phyloP scores from a whole-genome alignment of 2,329 filamentous ascomycete species.

The Xylaria sp. region DNA sequence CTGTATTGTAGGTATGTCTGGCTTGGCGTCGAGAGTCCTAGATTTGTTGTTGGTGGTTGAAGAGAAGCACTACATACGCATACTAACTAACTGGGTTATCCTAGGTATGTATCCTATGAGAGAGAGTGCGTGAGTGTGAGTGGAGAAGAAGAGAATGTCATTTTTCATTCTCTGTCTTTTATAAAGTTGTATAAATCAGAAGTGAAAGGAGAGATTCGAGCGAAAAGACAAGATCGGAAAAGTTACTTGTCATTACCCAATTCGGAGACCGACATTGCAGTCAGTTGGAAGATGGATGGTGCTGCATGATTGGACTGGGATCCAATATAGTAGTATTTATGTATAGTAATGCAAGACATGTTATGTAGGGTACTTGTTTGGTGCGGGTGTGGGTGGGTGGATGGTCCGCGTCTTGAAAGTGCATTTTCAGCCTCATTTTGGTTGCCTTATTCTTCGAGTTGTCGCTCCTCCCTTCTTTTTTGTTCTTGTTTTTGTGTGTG shows the following conservation, averaged over 20 bases:
- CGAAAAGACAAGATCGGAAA: too few relatives aligned
- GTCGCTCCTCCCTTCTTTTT: neutral
- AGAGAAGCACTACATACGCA: neutral
- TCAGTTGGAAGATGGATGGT: constrained; percentile 10
- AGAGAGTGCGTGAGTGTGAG: neutral
- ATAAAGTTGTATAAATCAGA: too few relatives aligned
- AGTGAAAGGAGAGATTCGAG: too few relatives aligned
- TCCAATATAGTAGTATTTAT: neutral
- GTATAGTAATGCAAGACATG: neutral
- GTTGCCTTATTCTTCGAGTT: constrained; percentile 21
- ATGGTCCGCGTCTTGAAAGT: constrained; percentile 19
- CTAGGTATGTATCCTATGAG: neutral
- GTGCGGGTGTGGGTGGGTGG: too few relatives aligned
- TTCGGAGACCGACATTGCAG: constrained; percentile 3
- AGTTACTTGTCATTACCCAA: neutral
- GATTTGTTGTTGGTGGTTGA: neutral
- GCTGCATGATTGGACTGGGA: neutral
- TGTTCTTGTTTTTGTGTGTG: too few relatives aligned
- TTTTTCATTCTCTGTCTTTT: neutral
- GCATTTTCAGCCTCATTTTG: constrained; percentile 25
- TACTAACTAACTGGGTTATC: neutral
- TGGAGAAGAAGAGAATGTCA: neutral
- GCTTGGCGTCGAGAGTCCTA: neutral
- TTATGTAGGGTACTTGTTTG: constrained; percentile 7
- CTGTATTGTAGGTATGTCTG: neutral